Percentiles rank a stretch among this genome's conserved stretches.
Evolutionary conservation across 371 early-diverging fungal genomes (phyloP).

Genomic region (Syncephalis fuscata): DNA sequence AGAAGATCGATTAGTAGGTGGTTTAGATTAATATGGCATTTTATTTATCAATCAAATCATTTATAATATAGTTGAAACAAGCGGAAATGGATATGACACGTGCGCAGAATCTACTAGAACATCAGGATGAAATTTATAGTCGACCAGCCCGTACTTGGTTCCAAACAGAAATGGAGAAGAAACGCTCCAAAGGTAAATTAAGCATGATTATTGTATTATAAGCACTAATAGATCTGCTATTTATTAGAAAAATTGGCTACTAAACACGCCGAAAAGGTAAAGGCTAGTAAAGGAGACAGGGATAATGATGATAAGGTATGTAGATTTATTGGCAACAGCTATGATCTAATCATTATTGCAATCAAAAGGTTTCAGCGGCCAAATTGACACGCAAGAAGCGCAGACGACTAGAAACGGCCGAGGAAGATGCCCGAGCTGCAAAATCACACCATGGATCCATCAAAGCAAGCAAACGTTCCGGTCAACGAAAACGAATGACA

Average conservation of each 20-base stretch:
- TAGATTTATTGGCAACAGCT: no score
- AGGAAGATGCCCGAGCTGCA: slow-evolving; percentile 36
- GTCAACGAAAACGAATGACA: slow-evolving; percentile 21
- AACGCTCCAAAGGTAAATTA: slow-evolving; percentile 14
- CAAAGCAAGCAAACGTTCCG: slow-evolving; percentile 32
- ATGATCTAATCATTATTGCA: no score
- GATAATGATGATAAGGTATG: no score
- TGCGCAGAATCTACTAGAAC: slow-evolving; percentile 68
- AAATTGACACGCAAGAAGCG: slow-evolving; percentile 15
- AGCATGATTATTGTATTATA: no score
- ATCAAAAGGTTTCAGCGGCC: no score
- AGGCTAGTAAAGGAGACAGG: no score
- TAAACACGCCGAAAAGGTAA: no score
- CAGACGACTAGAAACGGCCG: slow-evolving; percentile 31
- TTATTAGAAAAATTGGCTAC: no score
- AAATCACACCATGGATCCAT: slow-evolving; percentile 22
- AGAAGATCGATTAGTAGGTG: slow-evolving; percentile 40
- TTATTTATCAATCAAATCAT: slow-evolving; percentile 1
- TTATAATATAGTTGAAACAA: slow-evolving; percentile 21
- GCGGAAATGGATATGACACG: slow-evolving; percentile 84
- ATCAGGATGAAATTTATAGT: slow-evolving; percentile 70
- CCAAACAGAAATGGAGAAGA: slow-evolving; percentile 49
- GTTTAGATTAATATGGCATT: no score
- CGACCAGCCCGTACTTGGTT: slow-evolving; percentile 94
- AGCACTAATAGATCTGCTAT: no score